phyloP scores from a whole-genome alignment of 345 rosid species.

The Euclidium syriacum region DNA sequence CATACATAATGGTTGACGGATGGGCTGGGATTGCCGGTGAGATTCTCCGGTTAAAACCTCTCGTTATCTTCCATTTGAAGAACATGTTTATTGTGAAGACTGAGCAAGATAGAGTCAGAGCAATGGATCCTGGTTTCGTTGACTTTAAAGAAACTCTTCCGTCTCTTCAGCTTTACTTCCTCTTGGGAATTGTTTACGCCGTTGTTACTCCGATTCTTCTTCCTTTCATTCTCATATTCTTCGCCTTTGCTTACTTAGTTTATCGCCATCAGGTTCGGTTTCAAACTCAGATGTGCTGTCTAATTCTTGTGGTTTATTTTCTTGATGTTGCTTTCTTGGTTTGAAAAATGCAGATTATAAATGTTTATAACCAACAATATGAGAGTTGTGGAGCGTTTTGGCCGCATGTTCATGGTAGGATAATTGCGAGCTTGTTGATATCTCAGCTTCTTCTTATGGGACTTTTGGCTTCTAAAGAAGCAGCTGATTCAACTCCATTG shows the following conservation, averaged over 20 bases:
- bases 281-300: neutral
- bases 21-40: conserved; percentile 98
- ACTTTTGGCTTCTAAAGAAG: conserved; percentile 77
- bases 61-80: conserved; percentile 87
- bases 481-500: conserved; percentile 87
- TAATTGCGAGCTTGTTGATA: conserved; percentile 77
- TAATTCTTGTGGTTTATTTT: neutral
- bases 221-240: conserved; percentile 85
- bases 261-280: conserved; percentile 90
- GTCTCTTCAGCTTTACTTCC: conserved; percentile 85
- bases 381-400: conserved; percentile 98
- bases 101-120: conserved; percentile 68
- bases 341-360: conserved; percentile 62
- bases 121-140: conserved; percentile 83
- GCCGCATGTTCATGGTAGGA: conserved; percentile 92
- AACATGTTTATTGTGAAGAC: conserved; percentile 92
- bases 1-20: conserved; percentile 94
- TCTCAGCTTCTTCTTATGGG: conserved; percentile 88
- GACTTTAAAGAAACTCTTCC: conserved; percentile 88
- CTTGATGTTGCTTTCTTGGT: conserved; percentile 10
- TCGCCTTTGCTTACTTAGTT: conserved; percentile 86
- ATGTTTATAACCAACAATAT: conserved; percentile 85
- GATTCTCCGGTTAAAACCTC: conserved; percentile 79
- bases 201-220: conserved; percentile 93
- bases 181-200: conserved; percentile 89